Percentiles rank a stretch among this genome's conserved stretches.
Conservation (phyloP, 2,329 filamentous ascomycete species). For the Botrytis squamosa region DNA sequence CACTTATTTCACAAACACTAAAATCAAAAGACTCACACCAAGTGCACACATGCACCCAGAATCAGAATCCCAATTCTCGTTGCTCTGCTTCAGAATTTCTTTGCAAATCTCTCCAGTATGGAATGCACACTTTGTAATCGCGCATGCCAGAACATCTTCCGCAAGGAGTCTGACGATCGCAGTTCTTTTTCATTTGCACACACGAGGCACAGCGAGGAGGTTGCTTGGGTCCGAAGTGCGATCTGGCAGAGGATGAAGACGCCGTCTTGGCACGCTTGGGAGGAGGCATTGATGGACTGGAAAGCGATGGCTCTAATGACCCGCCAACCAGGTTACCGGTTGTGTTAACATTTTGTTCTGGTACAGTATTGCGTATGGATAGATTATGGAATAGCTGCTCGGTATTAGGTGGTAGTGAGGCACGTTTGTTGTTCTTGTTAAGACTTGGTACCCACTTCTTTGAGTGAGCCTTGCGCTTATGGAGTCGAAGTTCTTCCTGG, state of each 20-base stretch:
- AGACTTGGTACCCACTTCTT: neutral
- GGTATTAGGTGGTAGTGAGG: neutral
- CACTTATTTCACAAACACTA: neutral
- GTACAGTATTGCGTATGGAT: neutral
- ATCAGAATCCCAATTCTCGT: neutral
- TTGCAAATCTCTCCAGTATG: neutral
- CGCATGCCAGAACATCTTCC: neutral
- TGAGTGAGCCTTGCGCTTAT: too few relatives aligned
- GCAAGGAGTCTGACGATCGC: constrained; percentile 3
- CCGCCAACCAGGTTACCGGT: too few relatives aligned
- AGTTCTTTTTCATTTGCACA: neutral
- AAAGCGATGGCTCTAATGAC: neutral
- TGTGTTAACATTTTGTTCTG: neutral
- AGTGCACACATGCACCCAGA: neutral
- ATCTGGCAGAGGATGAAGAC: neutral
- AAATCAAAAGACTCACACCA: neutral
- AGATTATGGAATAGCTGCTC: neutral
- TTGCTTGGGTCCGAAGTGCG: neutral
- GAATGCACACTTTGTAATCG: neutral
- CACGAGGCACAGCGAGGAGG: neutral
- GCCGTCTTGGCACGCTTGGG: neutral
- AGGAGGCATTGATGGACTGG: neutral
- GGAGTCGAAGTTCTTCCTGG: neutral
- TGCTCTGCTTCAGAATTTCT: neutral
- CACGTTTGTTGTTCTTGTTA: neutral